A percentile compares a stretch with the other conserved stretches of the same genome.
Evolutionary conservation across 148 eudicot species (phyloP).

Genomic region (Rhododendron ferrugineum): DNA sequence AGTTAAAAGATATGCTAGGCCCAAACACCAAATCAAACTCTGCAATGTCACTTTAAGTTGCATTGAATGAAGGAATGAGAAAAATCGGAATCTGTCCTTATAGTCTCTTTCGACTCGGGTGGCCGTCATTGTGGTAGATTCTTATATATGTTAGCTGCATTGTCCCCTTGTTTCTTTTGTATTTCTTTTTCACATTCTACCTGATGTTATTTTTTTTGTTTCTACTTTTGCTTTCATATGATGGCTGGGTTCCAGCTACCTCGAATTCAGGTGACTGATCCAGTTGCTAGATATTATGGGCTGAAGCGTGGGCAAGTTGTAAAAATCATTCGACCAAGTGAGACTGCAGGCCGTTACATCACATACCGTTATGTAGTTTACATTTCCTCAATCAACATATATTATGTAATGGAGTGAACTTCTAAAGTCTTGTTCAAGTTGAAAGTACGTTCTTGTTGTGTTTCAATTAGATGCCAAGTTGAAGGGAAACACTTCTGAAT

Average conservation of each 20-base stretch:
- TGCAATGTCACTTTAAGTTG: neutral
- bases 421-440: neutral
- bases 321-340: conserved; percentile 73
- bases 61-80: neutral
- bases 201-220: neutral
- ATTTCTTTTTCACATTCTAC: neutral
- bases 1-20: neutral
- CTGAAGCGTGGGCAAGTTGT: conserved; percentile 84
- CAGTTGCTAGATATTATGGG: conserved; percentile 76
- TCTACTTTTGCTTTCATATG: neutral
- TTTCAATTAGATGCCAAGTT: too few relatives aligned
- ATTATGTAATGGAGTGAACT: neutral
- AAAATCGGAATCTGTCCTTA: neutral
- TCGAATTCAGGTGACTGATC: conserved; percentile 74
- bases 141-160: neutral
- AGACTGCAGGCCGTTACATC: conserved; percentile 49
- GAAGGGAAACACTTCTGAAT: too few relatives aligned
- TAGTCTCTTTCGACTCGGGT: too few relatives aligned
- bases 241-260: conserved; percentile 46
- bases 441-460: too few relatives aligned
- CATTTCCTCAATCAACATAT: neutral
- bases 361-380: conserved; percentile 43
- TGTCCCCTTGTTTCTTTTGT: neutral
- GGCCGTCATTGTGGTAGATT: neutral
- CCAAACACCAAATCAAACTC: neutral